Percentiles rank a stretch among this genome's conserved stretches.
phyloP scores from a whole-genome alignment of 2,329 filamentous ascomycete species.

The Fusarium austroafricanum region DNA sequence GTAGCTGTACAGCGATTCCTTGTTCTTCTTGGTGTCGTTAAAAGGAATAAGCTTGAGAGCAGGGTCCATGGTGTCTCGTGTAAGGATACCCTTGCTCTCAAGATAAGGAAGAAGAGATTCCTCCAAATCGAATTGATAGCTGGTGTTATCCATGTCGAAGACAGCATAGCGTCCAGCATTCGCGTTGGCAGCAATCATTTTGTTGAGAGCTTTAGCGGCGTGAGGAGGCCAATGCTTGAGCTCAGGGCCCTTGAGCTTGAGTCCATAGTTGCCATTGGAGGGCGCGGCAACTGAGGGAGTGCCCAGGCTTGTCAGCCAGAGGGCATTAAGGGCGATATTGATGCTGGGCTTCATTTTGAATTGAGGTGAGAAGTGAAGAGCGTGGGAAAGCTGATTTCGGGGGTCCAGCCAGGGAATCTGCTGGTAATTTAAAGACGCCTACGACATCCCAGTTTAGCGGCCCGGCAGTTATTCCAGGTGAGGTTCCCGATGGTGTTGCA shows the following conservation, averaged over 20 bases:
- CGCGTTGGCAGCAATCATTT: conserved; percentile 54
- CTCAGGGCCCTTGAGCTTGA: conserved; percentile 37
- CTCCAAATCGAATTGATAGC: conserved; percentile 56
- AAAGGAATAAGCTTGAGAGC: conserved; percentile 56
- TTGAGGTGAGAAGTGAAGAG: not conserved
- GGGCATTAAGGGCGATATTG: conserved; percentile 19
- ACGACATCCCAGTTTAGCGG: conserved; percentile 4
- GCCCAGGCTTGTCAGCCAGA: conserved; percentile 30
- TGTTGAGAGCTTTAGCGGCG: conserved; percentile 51
- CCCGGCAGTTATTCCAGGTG: conserved; percentile 29
- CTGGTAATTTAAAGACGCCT: conserved; percentile 17
- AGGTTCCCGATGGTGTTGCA: not conserved
- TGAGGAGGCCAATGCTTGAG: conserved; percentile 53
- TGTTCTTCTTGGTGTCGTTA: conserved; percentile 53
- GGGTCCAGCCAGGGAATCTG: not conserved
- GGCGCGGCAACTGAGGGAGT: conserved; percentile 25
- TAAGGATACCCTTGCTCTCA: conserved; percentile 56
- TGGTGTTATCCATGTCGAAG: conserved; percentile 61
- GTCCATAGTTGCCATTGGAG: conserved; percentile 6
- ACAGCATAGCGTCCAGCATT: conserved; percentile 54
- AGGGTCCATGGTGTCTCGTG: conserved; percentile 55
- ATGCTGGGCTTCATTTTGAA: conserved; percentile 26
- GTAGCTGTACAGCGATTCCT: conserved; percentile 59
- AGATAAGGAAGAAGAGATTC: conserved; percentile 58
- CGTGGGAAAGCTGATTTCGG: conserved; percentile 5